phyloP scores from a whole-genome alignment of 2,329 filamentous ascomycete species.

The Aspergillus carbonarius region DNA sequence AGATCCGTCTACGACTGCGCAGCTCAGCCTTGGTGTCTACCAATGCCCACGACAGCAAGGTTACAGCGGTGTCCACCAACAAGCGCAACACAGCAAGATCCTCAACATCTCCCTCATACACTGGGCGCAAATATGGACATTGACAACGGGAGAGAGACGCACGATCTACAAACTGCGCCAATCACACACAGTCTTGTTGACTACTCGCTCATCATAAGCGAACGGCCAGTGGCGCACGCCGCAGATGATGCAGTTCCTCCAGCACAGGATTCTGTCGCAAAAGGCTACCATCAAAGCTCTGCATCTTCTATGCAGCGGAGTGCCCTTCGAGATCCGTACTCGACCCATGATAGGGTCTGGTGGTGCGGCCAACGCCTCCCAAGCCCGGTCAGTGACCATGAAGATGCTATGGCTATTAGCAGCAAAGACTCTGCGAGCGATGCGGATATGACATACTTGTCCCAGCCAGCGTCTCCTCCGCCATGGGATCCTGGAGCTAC shows the following conservation, averaged over 20 bases:
- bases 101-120: constrained; percentile 3
- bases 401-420: constrained; percentile 15
- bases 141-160: constrained; percentile 26
- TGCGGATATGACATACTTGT: constrained; percentile 18
- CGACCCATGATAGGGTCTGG: constrained; percentile 18
- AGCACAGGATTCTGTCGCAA: background rate
- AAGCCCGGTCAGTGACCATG: constrained; percentile 43
- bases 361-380: constrained; percentile 33
- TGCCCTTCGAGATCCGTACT: background rate
- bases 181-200: constrained; percentile 30
- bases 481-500: background rate
- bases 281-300: background rate
- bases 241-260: constrained; percentile 31
- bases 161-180: constrained; percentile 27
- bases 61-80: background rate
- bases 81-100: background rate
- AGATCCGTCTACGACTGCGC: background rate
- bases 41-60: background rate
- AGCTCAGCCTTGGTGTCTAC: constrained; percentile 2
- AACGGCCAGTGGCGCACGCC: constrained; percentile 29
- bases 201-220: constrained; percentile 33
- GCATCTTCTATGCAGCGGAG: background rate
- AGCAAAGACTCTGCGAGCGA: constrained; percentile 14
- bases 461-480: constrained; percentile 8
- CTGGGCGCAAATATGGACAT: constrained; percentile 29